These are phyloP conservation scores for Glycyrrhiza uralensis DNA, from an alignment of 306 rosid genomes.

Conservation along the genomic window DNA sequence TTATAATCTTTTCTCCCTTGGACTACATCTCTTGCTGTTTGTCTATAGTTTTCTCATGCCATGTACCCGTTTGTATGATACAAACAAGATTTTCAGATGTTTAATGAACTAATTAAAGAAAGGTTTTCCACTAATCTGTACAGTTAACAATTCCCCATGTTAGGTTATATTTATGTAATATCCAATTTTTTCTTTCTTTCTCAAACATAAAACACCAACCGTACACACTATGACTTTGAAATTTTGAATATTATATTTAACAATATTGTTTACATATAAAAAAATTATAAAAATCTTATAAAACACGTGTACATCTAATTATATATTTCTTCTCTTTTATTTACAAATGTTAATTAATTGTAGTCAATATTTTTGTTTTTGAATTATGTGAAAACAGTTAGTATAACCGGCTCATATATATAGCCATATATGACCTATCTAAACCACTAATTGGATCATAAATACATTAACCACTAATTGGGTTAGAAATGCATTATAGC, in stretches of 20 bases:
- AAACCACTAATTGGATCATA: no score
- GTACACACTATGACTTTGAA: neutral
- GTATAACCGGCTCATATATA: no score
- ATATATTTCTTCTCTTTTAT: neutral
- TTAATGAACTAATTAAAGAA: slow-evolving; percentile 4
- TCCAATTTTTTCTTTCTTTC: neutral
- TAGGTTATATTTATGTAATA: neutral
- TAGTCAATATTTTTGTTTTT: no score
- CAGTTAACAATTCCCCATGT: neutral
- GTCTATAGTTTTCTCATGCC: slow-evolving; percentile 37
- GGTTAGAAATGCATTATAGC: no score
- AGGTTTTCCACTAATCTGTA: neutral
- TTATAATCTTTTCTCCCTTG: slow-evolving; percentile 43
- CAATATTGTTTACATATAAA: neutral
- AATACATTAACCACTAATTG: no score
- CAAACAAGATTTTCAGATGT: slow-evolving; percentile 17
- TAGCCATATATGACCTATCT: no score
- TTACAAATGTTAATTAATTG: neutral
- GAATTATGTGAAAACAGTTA: no score
- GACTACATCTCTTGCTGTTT: slow-evolving; percentile 29
- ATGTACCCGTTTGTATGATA: slow-evolving; percentile 17
- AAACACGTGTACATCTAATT: no score
- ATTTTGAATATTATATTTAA: neutral
- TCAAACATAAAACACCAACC: slow-evolving; percentile 9
- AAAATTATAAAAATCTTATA: no score